phyloP scores from a whole-genome alignment of 257 asterid genomes.

The Penstemon davidsonii region DNA sequence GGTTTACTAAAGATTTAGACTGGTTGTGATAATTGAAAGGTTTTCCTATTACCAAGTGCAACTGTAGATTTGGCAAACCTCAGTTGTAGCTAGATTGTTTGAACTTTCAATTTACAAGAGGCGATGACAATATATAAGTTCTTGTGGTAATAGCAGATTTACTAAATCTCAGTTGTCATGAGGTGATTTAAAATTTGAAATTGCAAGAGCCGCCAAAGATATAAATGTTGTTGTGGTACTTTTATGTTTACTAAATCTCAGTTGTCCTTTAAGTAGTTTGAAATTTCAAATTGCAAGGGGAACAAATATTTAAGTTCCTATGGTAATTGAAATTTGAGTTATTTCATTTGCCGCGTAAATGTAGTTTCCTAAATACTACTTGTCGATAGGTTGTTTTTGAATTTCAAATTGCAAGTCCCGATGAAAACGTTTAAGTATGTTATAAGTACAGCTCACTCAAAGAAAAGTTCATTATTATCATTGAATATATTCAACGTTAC shows the following conservation, averaged over 20 bases:
- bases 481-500: neutral
- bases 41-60: too few relatives aligned
- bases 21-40: too few relatives aligned
- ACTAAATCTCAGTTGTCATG: neutral
- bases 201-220: neutral
- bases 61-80: too few relatives aligned
- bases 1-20: too few relatives aligned
- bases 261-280: neutral
- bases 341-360: constrained; percentile 9
- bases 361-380: constrained; percentile 4
- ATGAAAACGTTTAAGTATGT: constrained; percentile 5
- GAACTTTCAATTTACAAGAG: too few relatives aligned
- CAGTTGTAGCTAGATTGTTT: too few relatives aligned
- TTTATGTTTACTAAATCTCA: neutral
- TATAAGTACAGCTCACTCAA: neutral
- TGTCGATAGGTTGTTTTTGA: constrained; percentile 5
- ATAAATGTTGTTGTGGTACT: neutral
- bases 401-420: neutral
- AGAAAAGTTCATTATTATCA: neutral
- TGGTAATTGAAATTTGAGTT: constrained; percentile 16
- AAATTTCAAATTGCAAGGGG: neutral
- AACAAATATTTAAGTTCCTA: neutral
- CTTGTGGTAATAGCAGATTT: neutral
- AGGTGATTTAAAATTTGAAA: neutral
- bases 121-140: neutral